Base-by-base conservation (phyloP, 768 basidiomycete genomes). In the Inosperma sp. region DNA sequence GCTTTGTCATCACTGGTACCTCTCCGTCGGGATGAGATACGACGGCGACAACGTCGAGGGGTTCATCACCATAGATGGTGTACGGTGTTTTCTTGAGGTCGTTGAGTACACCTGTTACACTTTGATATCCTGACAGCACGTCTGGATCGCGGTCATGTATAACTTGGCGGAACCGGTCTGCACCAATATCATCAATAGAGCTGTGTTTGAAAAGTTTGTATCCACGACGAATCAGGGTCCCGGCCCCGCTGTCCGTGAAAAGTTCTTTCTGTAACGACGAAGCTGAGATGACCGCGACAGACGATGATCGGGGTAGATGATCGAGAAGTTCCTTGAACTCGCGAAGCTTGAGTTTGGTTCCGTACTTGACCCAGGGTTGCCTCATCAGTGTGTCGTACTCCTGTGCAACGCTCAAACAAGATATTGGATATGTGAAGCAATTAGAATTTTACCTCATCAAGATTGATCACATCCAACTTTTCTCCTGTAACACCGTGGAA, bases 281-380 rank as follows among this genome's bases (percentile, higher is more conserved):
- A 44, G 93, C 83, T 43, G 90, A 91, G 71, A 99, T 99, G 71
- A 99, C 93, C 58, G 96, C 95, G 45, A 99, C 96, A 31, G 94
- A 97, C 14, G 95, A 96, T 3, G 96, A 88, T 52, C 96, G 93
- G 13, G 96, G 96, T 56, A 98, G 91, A 72, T 94, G 87, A 65
- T 98, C 96, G 36, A 99, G 82, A 48, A 99, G 84, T 63, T 98
- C 96, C 72, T 99, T 99, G 79, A 99, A 97, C 68, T 98, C 95
- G 56, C 96, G 87, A 51, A 99, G 80, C 73, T 98, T 98, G 68
- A 99, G 88, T 70, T 99, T 99, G 56, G 95, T 98, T 54, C 95
- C 96, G 65, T 84, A 97, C 67, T 96, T 96, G 68, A 99, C 95
- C 96, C 96, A 99, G 5, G 93, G 81, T 70, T 98, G 88, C 63